These are phyloP conservation scores for Acephala macrosclerotiorum DNA, from an alignment of 2,329 filamentous ascomycete species.

Conservation along the genomic window DNA sequence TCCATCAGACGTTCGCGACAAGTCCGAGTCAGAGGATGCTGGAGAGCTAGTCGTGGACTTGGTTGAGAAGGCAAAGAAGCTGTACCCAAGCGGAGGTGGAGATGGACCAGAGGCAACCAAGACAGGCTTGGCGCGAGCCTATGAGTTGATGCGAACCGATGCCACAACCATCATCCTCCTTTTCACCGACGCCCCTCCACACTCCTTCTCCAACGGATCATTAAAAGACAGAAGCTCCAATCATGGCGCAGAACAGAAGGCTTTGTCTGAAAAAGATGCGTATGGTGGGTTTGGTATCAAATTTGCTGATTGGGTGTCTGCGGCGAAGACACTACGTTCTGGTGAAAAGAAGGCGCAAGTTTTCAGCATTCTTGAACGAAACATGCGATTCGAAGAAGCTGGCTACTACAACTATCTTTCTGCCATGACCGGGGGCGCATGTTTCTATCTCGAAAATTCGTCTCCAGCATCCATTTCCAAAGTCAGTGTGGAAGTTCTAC, in stretches of 20 bases:
- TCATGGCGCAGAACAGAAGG: slow-evolving; percentile 23
- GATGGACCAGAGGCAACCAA: slow-evolving; percentile 34
- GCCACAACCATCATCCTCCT: slow-evolving; percentile 31
- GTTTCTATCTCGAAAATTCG: slow-evolving; percentile 22
- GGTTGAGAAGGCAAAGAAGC: slow-evolving; percentile 18
- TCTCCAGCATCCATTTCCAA: slow-evolving; percentile 26
- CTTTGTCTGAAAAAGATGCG: slow-evolving; percentile 10
- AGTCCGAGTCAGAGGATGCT: too few species aligned
- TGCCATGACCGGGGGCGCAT: slow-evolving; percentile 29
- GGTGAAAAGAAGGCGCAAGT: slow-evolving; percentile 30
- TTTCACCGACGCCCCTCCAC: slow-evolving; percentile 32
- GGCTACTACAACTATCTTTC: slow-evolving; percentile 33
- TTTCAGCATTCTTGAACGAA: slow-evolving; percentile 24
- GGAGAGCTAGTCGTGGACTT: slow-evolving; percentile 13
- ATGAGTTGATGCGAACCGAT: slow-evolving; percentile 31
- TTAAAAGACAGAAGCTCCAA: slow-evolving; percentile 21
- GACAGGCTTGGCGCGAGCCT: slow-evolving; percentile 32
- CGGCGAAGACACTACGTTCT: slow-evolving; percentile 13
- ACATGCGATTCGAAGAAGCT: slow-evolving; percentile 15
- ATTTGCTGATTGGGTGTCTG: slow-evolving; percentile 30
- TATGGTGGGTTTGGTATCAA: slow-evolving; percentile 27
- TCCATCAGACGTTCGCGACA: slow-evolving; percentile 4
- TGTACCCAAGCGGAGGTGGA: slow-evolving; percentile 21
- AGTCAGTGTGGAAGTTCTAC: slow-evolving; percentile 29
- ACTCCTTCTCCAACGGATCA: slow-evolving; percentile 25